Evolutionary conservation across 192 early-diverging fungal species (phyloP), one percentile per base, ranked within the genome.

Genomic region (Mortierella alpina): DNA sequence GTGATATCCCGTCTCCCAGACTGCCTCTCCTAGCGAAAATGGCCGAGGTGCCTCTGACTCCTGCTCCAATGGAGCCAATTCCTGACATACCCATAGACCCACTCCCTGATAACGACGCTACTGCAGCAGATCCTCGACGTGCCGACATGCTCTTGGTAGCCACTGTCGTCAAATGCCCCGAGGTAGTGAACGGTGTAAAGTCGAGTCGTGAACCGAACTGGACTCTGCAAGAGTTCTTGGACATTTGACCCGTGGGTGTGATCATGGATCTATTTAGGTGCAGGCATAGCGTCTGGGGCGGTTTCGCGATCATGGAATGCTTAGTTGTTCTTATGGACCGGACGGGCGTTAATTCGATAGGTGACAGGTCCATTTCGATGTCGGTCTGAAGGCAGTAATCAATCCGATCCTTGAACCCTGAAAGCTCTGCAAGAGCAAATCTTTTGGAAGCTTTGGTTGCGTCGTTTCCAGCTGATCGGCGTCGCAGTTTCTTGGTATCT

Each of bases 201-300:
- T 97, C 93, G 11, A 98, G 86, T 14, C 86, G 76, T 31, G 91
- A 89, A 20, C 85, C 75, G 70, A 97, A 93, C 17, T 75, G 70
- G 7, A 98, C 92, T 31, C 82, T 86, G 45, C 91, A 89, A 9
- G 92, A 84, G 79, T 97, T 97, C 83, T 97, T 98, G n/a, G 66
- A 60, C 61, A 79, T 64, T 31, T 82, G 78, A 12, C 73, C 74
- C 75, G 77, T 68, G 84, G 86, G 18, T 89, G 93, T 57, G 83
- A 91, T 95, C 46, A 97, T 88, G 7, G 93, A 94, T 31, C 96
- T 90, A 54, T 95, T 94, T 58, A 98, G 88, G 63, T 97, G 96
- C 42, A 97, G 86, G 63, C 91, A 92, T 12, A 98, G 90, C 42
- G 92, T 85, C 41, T 84, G 86, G 6, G 97, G 97, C 3, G 95